Evolutionary conservation across 768 basidiomycete genomes (phyloP).

Genomic region (Lactarius sanguifluus): DNA sequence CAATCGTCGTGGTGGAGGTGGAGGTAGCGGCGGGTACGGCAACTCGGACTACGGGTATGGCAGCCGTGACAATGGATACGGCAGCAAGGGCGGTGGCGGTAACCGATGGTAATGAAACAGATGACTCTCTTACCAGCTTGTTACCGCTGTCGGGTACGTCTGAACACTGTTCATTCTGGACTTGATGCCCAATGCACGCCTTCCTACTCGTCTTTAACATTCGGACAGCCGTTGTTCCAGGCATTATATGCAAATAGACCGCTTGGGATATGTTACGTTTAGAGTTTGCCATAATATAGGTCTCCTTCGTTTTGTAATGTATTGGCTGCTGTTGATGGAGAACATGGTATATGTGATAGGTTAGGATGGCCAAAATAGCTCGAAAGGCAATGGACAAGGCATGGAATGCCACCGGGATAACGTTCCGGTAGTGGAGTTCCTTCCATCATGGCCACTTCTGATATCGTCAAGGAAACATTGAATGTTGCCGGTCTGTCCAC

Average conservation of each 20-base stretch:
- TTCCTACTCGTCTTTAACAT: neutral
- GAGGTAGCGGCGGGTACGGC: constrained; percentile 44
- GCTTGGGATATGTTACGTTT: constrained; percentile 21
- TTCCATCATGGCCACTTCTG: neutral
- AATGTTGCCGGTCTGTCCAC: constrained; percentile 36
- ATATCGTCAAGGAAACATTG: constrained; percentile 31
- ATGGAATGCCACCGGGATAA: neutral
- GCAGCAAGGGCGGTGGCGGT: constrained; percentile 30
- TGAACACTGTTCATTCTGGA: neutral
- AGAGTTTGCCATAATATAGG: constrained; percentile 22
- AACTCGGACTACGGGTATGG: constrained; percentile 46
- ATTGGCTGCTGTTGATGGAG: neutral
- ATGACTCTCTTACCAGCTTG: neutral
- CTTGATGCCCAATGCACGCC: constrained; percentile 5
- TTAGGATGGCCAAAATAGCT: neutral
- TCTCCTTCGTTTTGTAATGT: neutral
- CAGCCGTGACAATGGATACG: constrained; percentile 45
- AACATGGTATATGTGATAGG: neutral
- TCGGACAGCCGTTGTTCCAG: constrained; percentile 13
- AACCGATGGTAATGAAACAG: constrained; percentile 37
- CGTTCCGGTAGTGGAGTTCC: too few species aligned
- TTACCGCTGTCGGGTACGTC: constrained; percentile 6
- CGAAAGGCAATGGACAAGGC: neutral
- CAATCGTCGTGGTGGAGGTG: constrained; percentile 48
- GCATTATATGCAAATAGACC: constrained; percentile 20